Conservation (phyloP, 169 alveolate species). For the Plasmodium inui region DNA sequence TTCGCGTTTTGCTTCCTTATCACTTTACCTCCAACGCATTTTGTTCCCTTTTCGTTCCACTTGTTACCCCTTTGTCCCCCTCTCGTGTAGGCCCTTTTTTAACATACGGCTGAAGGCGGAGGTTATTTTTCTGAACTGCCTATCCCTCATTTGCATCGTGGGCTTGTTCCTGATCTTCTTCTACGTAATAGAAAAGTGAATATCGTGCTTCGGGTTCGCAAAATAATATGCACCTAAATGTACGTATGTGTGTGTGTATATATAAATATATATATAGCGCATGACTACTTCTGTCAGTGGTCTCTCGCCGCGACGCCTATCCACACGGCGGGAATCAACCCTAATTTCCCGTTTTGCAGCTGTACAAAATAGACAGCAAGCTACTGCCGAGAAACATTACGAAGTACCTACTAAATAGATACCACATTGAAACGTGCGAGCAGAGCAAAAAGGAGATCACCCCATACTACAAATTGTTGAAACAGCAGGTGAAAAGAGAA, state of each 20-base stretch:
- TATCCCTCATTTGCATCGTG: constrained; percentile 75
- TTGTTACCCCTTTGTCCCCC: not conserved
- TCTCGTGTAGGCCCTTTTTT: constrained; percentile 76
- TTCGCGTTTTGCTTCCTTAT: not conserved
- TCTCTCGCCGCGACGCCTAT: not conserved
- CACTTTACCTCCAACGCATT: not conserved
- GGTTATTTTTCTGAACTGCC: constrained; percentile 75
- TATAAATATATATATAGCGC: not conserved
- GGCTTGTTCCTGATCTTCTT: constrained; percentile 74
- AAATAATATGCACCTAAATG: not conserved
- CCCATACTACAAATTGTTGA: constrained; percentile 81
- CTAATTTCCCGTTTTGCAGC: constrained; percentile 6
- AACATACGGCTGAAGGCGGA: constrained; percentile 80
- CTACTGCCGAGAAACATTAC: constrained; percentile 76
- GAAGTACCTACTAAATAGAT: constrained; percentile 75
- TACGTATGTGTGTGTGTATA: not conserved
- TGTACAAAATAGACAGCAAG: constrained; percentile 74
- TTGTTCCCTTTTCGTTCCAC: not conserved
- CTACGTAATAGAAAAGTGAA: constrained; percentile 27
- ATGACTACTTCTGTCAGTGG: not conserved
- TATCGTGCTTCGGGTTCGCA: not conserved
- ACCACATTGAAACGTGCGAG: constrained; percentile 76
- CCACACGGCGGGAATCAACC: not conserved
- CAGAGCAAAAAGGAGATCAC: constrained; percentile 58
- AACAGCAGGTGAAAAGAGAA: constrained; percentile 75